Conservation (phyloP, 257 asterid genomes). For the Ocimum tenuiflorum region DNA sequence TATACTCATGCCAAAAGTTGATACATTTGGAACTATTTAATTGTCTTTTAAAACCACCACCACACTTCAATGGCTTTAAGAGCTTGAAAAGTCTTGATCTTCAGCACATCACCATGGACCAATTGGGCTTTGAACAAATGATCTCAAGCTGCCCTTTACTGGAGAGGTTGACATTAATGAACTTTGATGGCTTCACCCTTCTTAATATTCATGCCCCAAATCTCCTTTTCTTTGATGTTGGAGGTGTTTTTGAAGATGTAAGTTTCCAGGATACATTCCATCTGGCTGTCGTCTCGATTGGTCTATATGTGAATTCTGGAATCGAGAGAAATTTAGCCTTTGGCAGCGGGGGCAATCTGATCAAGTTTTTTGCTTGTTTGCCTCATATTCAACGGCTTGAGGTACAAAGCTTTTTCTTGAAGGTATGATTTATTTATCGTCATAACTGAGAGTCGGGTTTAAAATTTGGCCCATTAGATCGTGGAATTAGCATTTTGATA, state of each 20-base stretch:
- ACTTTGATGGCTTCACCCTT: not conserved
- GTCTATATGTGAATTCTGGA: constrained; percentile 57
- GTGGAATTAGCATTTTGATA: not conserved
- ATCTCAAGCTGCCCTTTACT: constrained; percentile 68
- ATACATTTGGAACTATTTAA: constrained; percentile 85
- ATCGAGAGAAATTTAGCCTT: constrained; percentile 40
- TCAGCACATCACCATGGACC: constrained; percentile 96
- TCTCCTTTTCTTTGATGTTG: constrained; percentile 45
- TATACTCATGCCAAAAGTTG: constrained; percentile 62
- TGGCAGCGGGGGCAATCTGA: constrained; percentile 65
- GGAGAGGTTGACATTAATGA: constrained; percentile 38
- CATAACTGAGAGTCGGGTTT: constrained; percentile 2
- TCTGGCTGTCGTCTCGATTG: constrained; percentile 76
- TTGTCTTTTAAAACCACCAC: constrained; percentile 74
- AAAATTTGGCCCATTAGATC: not conserved
- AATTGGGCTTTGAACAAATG: constrained; percentile 66
- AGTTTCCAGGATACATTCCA: constrained; percentile 55
- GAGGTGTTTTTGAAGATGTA: constrained; percentile 80
- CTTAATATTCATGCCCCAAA: not conserved
- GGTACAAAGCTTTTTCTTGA: constrained; percentile 86
- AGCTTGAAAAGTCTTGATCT: constrained; percentile 87
- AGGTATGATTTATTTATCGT: constrained; percentile 43
- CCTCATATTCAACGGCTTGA: constrained; percentile 91
- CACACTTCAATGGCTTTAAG: constrained; percentile 60
- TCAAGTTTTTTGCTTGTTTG: constrained; percentile 67